Percentiles rank a stretch among this genome's conserved stretches.
Evolutionary conservation across 129 eudicot genomes (phyloP).

Genomic region (Saussurea involucrata): DNA sequence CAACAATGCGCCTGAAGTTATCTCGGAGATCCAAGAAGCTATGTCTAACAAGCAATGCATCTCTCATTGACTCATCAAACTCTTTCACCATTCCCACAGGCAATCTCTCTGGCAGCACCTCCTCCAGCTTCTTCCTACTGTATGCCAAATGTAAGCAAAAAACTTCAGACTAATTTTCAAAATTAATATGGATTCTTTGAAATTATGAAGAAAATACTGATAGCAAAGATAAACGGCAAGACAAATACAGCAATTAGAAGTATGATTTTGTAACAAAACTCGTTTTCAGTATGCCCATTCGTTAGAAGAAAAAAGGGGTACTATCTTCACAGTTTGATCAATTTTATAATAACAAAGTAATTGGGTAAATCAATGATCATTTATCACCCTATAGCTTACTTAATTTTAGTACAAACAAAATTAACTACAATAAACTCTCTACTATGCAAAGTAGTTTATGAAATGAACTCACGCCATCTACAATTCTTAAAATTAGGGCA

Average conservation of each 20-base stretch:
- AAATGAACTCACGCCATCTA: not conserved
- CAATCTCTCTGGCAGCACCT: slow-evolving; percentile 77
- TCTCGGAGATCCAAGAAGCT: slow-evolving; percentile 86
- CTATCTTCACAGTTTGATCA: not conserved
- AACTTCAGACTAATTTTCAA: not conserved
- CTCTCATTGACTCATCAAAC: slow-evolving; percentile 73
- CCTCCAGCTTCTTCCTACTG: slow-evolving; percentile 69
- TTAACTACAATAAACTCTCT: not conserved
- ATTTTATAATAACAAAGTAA: not conserved
- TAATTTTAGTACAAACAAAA: not conserved
- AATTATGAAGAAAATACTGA: not conserved
- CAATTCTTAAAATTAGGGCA: not conserved
- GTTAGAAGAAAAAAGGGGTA: not conserved
- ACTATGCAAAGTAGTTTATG: not conserved
- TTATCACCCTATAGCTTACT: not conserved
- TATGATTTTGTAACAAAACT: too few species aligned
- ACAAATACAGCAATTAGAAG: too few species aligned
- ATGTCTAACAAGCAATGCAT: slow-evolving; percentile 72
- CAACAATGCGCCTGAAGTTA: slow-evolving; percentile 74
- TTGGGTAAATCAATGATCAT: not conserved
- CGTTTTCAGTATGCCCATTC: too few species aligned
- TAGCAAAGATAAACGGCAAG: too few species aligned
- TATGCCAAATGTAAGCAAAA: not conserved
- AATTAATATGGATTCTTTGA: not conserved
- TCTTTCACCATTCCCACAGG: slow-evolving; percentile 88